Conservation (phyloP, 768 basidiomycete species). For the Mycena filopes region DNA sequence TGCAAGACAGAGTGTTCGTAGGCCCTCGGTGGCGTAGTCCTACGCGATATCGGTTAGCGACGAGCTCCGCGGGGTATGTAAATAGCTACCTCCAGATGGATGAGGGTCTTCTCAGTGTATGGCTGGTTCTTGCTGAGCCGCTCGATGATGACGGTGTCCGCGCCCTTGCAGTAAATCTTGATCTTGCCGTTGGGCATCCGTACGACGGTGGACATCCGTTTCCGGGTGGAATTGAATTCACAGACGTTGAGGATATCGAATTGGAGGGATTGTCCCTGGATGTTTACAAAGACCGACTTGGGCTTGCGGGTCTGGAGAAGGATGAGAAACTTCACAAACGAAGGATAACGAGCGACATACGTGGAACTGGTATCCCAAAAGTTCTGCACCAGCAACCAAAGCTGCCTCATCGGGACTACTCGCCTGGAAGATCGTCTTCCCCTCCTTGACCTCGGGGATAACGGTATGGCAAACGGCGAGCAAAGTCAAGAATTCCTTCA, state of each 20-base stretch:
- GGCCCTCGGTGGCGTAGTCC: conserved; percentile 97
- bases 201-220: conserved; percentile 97
- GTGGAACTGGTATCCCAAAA: conserved; percentile 92
- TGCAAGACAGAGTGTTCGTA: conserved; percentile 96
- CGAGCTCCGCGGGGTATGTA: neutral
- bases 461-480: conserved; percentile 98
- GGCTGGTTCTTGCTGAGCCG: conserved; percentile 87
- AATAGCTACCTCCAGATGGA: conserved; percentile 84
- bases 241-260: conserved; percentile 96
- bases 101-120: conserved; percentile 86
- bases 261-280: conserved; percentile 77
- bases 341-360: conserved; percentile 59
- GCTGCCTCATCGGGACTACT: conserved; percentile 99
- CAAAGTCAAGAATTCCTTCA: conserved; percentile 81
- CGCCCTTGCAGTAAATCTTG: conserved; percentile 96
- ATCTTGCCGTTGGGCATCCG: conserved; percentile 89
- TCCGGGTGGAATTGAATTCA: conserved; percentile 98
- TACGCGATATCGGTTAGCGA: conserved; percentile 39
- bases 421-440: conserved; percentile 94
- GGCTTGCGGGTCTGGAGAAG: conserved; percentile 89
- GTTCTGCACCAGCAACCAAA: conserved; percentile 91
- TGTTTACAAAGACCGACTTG: conserved; percentile 90
- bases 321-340: conserved; percentile 12
- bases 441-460: conserved; percentile 91
- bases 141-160: conserved; percentile 97